phyloP scores from a whole-genome alignment of 257 asterid genomes.

The Echites panduratus region DNA sequence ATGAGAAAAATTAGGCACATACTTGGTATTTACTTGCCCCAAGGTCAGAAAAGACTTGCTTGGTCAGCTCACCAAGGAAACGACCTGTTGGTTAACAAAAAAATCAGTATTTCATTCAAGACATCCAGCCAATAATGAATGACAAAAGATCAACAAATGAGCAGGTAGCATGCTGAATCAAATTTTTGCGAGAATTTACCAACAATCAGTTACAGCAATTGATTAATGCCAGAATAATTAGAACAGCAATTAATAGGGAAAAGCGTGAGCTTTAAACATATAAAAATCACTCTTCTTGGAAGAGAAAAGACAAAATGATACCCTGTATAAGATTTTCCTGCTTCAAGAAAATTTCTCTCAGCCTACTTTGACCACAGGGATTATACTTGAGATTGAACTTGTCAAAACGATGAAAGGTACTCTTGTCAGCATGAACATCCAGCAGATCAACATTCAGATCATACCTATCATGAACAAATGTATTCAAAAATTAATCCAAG shows the following conservation, averaged over 20 bases:
- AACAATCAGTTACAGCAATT: not conserved
- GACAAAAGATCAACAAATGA: not conserved
- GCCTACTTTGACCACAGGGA: constrained; percentile 99
- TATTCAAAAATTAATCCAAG: constrained; percentile 12
- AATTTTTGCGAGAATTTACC: not conserved
- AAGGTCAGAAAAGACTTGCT: constrained; percentile 87
- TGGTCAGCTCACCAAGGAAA: constrained; percentile 89
- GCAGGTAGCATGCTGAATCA: not conserved
- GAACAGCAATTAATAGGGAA: not conserved
- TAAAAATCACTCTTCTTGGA: not conserved
- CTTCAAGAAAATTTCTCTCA: constrained; percentile 92
- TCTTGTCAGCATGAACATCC: constrained; percentile 99
- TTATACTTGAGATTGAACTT: constrained; percentile 94
- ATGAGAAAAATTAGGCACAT: constrained; percentile 25
- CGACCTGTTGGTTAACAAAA: constrained; percentile 54
- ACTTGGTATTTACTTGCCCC: constrained; percentile 93
- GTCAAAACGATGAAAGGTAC: constrained; percentile 99
- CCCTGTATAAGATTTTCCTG: constrained; percentile 99
- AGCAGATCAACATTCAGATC: constrained; percentile 94
- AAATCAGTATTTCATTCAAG: not conserved
- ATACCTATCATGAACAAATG: constrained; percentile 45
- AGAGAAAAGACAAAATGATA: constrained; percentile 27
- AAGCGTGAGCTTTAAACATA: not conserved
- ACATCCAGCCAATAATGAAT: not conserved
- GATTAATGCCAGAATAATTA: not conserved